phyloP scores from a whole-genome alignment of 176 grass and related monocot species.

The Aechmea fasciata region DNA sequence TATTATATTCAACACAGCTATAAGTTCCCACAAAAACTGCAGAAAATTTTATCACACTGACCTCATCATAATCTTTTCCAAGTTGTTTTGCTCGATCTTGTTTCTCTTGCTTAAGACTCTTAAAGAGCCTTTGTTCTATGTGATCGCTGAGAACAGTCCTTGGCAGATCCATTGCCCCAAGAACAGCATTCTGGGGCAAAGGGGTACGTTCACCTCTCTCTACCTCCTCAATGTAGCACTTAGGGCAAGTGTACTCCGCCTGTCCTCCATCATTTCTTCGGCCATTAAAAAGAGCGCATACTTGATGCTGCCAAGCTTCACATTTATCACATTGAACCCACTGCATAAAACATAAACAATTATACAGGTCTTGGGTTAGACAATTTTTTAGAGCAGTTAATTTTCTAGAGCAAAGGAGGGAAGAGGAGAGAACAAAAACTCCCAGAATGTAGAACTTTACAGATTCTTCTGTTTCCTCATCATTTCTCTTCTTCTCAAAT shows the following conservation, averaged over 20 bases:
- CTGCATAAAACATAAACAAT: conserved; percentile 37
- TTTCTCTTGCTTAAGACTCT: conserved; percentile 51
- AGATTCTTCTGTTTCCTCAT: conserved; percentile 94
- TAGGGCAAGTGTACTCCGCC: conserved; percentile 72
- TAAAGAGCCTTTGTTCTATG: conserved; percentile 73
- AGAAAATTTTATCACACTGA: conserved; percentile 10
- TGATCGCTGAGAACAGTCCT: conserved; percentile 74
- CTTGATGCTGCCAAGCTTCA: conserved; percentile 92
- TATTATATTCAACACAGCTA: neutral
- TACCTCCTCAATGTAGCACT: conserved; percentile 62
- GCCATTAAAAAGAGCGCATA: conserved; percentile 88
- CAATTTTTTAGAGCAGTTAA: neutral
- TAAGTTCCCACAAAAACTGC: neutral
- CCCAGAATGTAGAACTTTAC: conserved; percentile 34
- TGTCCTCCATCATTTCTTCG: conserved; percentile 45
- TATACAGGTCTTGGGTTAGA: neutral
- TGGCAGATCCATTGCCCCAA: conserved; percentile 62
- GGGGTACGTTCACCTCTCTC: conserved; percentile 35
- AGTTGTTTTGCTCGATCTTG: conserved; percentile 47
- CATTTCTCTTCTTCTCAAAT: conserved; percentile 56
- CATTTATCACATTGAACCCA: conserved; percentile 95
- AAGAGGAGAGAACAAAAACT: neutral
- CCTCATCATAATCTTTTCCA: conserved; percentile 60
- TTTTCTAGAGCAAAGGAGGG: too few relatives aligned
- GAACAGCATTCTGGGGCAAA: conserved; percentile 35